Conservation (phyloP, 1,284 basidiomycete species). For the Marasmius oreades region DNA sequence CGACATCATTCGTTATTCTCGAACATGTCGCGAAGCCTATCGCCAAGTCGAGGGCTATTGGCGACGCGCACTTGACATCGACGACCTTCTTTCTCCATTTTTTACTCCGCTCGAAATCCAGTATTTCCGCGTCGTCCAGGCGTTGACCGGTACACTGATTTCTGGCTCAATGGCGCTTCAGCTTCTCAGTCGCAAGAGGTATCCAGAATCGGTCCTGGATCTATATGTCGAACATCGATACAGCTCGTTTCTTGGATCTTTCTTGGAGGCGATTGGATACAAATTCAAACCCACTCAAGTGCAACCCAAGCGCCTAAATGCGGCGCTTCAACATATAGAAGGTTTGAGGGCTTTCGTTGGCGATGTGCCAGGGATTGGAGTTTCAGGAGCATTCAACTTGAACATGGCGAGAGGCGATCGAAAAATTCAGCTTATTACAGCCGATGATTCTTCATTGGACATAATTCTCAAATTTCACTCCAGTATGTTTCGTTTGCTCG, state of each 20-base stretch:
- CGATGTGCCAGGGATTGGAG: constrained; percentile 1
- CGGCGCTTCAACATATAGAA: not conserved
- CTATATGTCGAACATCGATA: no score
- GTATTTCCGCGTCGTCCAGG: no score
- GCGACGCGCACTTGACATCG: no score
- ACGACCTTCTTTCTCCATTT: constrained; percentile 13
- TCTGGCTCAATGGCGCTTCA: no score
- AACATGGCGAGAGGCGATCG: constrained; percentile 6
- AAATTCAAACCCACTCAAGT: constrained; percentile 7
- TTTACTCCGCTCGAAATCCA: no score
- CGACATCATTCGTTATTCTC: constrained; percentile 4
- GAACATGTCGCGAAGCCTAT: not conserved
- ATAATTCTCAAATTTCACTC: constrained; percentile 17
- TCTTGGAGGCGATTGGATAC: constrained; percentile 18
- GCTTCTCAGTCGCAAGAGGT: no score
- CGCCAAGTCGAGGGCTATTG: not conserved
- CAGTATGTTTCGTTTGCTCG: constrained; percentile 11
- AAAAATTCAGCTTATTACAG: constrained; percentile 15
- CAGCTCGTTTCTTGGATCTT: constrained; percentile 13
- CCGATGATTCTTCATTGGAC: constrained; percentile 8
- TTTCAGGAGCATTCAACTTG: constrained; percentile 11
- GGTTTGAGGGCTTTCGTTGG: not conserved
- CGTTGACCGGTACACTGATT: no score
- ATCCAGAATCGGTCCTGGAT: not conserved
- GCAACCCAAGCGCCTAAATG: not conserved